Evolutionary conservation across 208 protist genomes (phyloP).

Genomic region (Acanthamoeba sp.): DNA sequence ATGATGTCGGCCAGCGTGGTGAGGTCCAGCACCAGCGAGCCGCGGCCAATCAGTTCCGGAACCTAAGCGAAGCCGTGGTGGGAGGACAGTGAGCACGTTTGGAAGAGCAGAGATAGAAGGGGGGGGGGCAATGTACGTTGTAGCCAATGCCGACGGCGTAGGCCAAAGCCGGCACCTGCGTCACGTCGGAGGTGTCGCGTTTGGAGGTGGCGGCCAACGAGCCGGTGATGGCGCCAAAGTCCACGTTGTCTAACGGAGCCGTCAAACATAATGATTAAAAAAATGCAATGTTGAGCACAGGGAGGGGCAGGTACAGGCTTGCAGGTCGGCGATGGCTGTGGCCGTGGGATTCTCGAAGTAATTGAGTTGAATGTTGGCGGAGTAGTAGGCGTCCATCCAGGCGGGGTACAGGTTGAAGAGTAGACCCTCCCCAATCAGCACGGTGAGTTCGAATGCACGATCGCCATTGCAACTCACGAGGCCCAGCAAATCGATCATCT

Average conservation of each 20-base stretch:
- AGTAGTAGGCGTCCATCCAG: background rate
- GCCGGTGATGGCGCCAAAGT: background rate
- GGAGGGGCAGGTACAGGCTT: background rate
- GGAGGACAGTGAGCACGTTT: background rate
- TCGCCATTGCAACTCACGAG: background rate
- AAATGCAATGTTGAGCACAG: background rate
- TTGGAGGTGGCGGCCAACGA: background rate
- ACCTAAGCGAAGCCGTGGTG: background rate
- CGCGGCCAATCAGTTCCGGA: background rate
- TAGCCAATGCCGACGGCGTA: background rate
- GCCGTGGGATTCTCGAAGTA: background rate
- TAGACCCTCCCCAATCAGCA: background rate
- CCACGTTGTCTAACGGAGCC: conserved; percentile 17
- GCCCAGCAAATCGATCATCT: conserved; percentile 24
- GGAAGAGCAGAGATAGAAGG: background rate
- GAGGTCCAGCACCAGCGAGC: background rate
- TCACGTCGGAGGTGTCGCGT: background rate
- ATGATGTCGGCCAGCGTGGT: background rate
- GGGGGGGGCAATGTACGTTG: background rate
- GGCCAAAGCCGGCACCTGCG: background rate
- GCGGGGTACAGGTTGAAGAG: background rate
- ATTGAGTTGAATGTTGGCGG: background rate
- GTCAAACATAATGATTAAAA: background rate
- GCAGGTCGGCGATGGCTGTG: background rate
- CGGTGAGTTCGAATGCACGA: background rate